phyloP scores from a whole-genome alignment of 176 grass and related monocot genomes.

The Hyparrhenia diplandra region DNA sequence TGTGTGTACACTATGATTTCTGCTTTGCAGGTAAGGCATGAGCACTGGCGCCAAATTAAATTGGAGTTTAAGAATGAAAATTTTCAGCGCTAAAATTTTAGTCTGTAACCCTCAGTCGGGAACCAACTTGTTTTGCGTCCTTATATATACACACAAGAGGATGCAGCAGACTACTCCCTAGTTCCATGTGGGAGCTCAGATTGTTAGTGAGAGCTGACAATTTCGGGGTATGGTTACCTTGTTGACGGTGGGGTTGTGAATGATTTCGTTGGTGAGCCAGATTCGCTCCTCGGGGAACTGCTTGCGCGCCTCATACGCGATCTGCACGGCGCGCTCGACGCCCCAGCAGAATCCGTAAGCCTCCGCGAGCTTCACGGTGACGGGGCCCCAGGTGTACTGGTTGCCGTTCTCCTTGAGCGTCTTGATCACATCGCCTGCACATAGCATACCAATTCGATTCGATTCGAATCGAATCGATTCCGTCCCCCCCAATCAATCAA shows the following conservation, averaged over 20 bases:
- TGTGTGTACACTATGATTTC: neutral
- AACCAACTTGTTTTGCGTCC: neutral
- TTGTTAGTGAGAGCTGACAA: neutral
- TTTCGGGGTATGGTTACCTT: constrained; percentile 36
- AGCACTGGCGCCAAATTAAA: neutral
- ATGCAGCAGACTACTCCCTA: neutral
- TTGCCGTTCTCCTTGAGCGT: constrained; percentile 84
- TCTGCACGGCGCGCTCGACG: constrained; percentile 97
- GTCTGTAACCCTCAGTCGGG: neutral
- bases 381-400: constrained; percentile 71
- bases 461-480: too few relatives aligned
- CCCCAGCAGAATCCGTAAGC: constrained; percentile 98
- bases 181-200: neutral
- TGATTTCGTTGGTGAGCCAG: constrained; percentile 99
- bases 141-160: neutral
- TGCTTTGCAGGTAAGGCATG: neutral
- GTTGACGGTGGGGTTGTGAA: constrained; percentile 96
- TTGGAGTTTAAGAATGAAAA: neutral
- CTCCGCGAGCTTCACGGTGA: constrained; percentile 86
- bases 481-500: neutral
- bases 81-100: neutral
- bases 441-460: neutral
- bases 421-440: constrained; percentile 79
- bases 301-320: constrained; percentile 97
- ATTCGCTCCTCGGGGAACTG: constrained; percentile 93